A percentile compares a stretch with the other conserved stretches of the same genome.
These are phyloP conservation scores for Penicillium sp. DNA, from an alignment of 2,329 filamentous ascomycete species.

Conservation along the genomic window DNA sequence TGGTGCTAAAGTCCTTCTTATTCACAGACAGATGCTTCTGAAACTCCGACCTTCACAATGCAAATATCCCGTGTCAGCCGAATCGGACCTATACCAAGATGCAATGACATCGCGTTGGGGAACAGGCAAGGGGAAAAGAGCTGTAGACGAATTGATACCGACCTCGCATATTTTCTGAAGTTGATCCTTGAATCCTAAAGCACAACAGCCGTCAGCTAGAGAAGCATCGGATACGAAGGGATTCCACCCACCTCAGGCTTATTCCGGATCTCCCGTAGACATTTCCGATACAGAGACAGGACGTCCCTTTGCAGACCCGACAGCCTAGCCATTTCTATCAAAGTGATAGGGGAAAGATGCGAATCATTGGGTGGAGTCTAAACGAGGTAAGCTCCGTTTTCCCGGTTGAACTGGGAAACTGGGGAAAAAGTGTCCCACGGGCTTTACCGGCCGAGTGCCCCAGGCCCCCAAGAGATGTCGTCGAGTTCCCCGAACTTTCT, in stretches of 20 bases:
- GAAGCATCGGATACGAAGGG: background rate
- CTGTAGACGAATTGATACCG: conserved; percentile 11
- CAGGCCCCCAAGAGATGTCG: too few relatives aligned
- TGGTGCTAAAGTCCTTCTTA: conserved; percentile 79
- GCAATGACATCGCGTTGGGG: background rate
- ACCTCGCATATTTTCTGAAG: conserved; percentile 45
- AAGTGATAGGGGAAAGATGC: conserved; percentile 5
- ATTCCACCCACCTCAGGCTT: conserved; percentile 65
- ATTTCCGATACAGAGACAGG: conserved; percentile 77
- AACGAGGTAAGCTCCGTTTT: conserved; percentile 19
- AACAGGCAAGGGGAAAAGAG: background rate
- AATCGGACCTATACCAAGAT: conserved; percentile 11
- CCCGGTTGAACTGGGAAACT: conserved; percentile 17
- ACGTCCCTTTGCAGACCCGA: conserved; percentile 92
- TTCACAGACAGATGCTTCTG: conserved; percentile 63
- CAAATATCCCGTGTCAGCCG: conserved; percentile 12
- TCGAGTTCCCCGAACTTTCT: background rate
- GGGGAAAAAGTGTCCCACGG: conserved; percentile 4
- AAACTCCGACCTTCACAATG: conserved; percentile 64
- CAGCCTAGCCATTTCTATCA: conserved; percentile 46
- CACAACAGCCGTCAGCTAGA: conserved; percentile 2
- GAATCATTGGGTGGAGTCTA: conserved; percentile 12
- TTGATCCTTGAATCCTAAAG: conserved; percentile 40
- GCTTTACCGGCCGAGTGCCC: conserved; percentile 30
- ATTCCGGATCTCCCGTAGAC: conserved; percentile 72